Percentiles rank a stretch among this genome's conserved stretches.
phyloP scores from a whole-genome alignment of 83 land plant genomes.

The Picea mariana region DNA sequence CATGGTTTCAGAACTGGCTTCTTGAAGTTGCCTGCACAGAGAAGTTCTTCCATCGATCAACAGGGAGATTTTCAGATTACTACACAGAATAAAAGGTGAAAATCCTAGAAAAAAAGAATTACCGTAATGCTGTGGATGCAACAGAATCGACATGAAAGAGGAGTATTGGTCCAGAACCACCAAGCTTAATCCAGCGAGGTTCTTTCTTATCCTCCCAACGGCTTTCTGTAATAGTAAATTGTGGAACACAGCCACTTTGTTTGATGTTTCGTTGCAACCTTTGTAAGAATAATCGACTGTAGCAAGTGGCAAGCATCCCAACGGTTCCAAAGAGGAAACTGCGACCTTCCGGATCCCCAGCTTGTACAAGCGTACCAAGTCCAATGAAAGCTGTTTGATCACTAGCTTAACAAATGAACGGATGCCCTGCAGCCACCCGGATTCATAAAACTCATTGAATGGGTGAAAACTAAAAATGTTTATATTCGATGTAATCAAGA shows the following conservation, averaged over 20 bases:
- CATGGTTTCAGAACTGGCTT: slow-evolving; percentile 19
- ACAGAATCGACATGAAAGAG: too few relatives aligned
- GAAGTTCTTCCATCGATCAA: not conserved
- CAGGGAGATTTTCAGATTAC: too few relatives aligned
- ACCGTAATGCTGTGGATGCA: too few relatives aligned
- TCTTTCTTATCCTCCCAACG: slow-evolving; percentile 8
- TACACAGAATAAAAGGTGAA: not conserved
- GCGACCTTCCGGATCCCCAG: slow-evolving; percentile 36
- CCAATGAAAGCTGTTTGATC: not conserved
- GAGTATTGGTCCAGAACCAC: too few relatives aligned
- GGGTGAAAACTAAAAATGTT: too few relatives aligned
- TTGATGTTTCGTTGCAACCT: slow-evolving; percentile 21
- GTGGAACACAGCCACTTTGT: slow-evolving; percentile 21
- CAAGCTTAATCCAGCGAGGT: too few relatives aligned
- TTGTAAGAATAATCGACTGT: slow-evolving; percentile 15
- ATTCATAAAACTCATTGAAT: too few relatives aligned
- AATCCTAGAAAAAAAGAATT: too few relatives aligned
- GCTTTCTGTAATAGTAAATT: slow-evolving; percentile 29
- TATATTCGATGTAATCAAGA: too few relatives aligned
- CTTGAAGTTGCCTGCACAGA: slow-evolving; percentile 20
- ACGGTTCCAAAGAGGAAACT: slow-evolving; percentile 15
- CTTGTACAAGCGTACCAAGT: slow-evolving; percentile 30
- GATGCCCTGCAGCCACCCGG: too few relatives aligned
- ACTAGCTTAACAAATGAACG: too few relatives aligned
- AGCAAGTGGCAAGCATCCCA: slow-evolving; percentile 40